Conservation (phyloP, 257 asterid species). For the Solanum chiquidenum region DNA sequence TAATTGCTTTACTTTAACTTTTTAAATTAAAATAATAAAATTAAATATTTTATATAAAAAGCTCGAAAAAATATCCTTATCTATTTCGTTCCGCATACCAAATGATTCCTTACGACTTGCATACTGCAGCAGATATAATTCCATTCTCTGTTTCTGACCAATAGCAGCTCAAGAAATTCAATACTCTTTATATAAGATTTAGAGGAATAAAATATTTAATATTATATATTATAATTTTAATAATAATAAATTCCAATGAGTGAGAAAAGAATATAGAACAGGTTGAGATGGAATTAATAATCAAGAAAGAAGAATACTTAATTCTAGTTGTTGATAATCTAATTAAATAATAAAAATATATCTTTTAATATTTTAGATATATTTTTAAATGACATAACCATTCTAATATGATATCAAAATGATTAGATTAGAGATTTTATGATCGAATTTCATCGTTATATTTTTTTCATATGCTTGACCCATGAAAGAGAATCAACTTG, state of each 20-base stretch:
- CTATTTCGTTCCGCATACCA: neutral
- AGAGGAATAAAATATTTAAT: neutral
- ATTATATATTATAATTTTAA: neutral
- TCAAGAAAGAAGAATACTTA: neutral
- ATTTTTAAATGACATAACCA: too few species aligned
- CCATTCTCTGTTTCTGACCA: neutral
- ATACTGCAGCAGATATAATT: neutral
- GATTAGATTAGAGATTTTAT: too few species aligned
- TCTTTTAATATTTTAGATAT: too few species aligned
- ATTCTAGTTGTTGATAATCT: neutral
- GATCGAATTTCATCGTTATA: too few species aligned
- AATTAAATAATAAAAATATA: too few species aligned
- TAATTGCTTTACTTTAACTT: too few species aligned
- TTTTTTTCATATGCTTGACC: neutral
- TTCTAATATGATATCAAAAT: too few species aligned
- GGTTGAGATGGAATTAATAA: neutral
- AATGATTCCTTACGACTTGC: neutral
- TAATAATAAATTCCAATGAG: neutral
- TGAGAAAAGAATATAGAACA: neutral
- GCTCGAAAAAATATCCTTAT: neutral
- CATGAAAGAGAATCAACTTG: too few species aligned
- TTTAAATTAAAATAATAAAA: too few species aligned
- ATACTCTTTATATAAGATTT: neutral
- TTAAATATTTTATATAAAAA: neutral
- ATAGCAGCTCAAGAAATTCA: neutral